Base-by-base conservation (phyloP, 768 basidiomycete genomes). In the Chalciporus piperatus region DNA sequence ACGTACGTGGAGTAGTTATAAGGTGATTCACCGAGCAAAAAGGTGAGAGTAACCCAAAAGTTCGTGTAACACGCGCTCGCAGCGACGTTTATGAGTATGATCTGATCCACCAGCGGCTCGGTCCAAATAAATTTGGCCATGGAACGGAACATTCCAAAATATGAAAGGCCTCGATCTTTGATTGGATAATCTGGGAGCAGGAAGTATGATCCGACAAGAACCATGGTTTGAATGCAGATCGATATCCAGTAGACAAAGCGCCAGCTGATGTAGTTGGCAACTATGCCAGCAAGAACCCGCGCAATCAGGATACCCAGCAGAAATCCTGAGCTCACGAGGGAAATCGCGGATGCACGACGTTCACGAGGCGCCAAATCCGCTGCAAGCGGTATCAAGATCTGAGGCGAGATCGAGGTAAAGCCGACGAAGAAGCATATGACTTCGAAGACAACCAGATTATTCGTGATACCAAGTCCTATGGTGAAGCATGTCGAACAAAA, bases 341-440 rank as follows among this genome's bases (percentile, higher is more conserved):
- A 83, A 44, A 95, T 79, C 0, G 89, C 85, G 13, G 82, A 74
- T 0, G 85, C 90, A 13, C 89, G 80, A 7, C 79, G 76, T 35
- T 83, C 74, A 2, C 83, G 80, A 0, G 87, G 87, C 0, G 89
- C 90, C 27, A 93, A 77, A 66, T 94, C 92, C 5, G 84, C 91
- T 0, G 88, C 87, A 33, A 81, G 58, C 1, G 91, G 80, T 39
- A 94, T 79, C 50, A 82, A 68, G 54, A 92, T 80, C 64, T 88
- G 85, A 0, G 85, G 83, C 0, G 81, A 78, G 41, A 90, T 85
- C 10, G 83, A 82, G 23, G 78, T 70, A 19, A 82, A 69, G 3
- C 89, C 88, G 27, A 88, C 73, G 20, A 91, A 65, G 72, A 86
- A 92, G 9, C 79, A 81, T 6, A 92, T 68, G 0, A 67, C 72